Evolutionary conservation across 2,329 filamentous ascomycete genomes (phyloP).

Genomic region (Lojkania enalia): DNA sequence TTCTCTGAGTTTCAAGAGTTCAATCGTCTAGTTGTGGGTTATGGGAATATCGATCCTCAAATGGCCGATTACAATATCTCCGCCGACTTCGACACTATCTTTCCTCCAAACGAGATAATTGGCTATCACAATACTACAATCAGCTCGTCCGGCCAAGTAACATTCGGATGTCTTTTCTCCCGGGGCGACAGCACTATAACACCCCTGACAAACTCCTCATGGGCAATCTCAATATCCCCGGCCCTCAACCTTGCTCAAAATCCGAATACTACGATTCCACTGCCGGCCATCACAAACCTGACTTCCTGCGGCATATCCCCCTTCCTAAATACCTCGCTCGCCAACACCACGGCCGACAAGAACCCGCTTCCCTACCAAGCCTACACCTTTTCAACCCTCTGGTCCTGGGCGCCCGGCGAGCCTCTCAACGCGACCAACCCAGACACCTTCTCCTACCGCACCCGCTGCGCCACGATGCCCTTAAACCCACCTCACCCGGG

Average conservation of each 20-base stretch:
- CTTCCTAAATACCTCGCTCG: conserved; percentile 60
- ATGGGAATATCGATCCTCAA: conserved; percentile 61
- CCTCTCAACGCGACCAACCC: conserved; percentile 45
- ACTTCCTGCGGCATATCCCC: conserved; percentile 65
- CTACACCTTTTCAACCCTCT: conserved; percentile 56
- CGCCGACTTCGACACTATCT: conserved; percentile 57
- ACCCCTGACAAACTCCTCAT: conserved; percentile 55
- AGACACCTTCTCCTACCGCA: conserved; percentile 26
- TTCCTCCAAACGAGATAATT: conserved; percentile 52
- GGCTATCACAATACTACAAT: conserved; percentile 34
- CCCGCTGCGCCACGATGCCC: conserved; percentile 60
- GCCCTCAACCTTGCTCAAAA: conserved; percentile 20
- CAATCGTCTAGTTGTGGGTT: conserved; percentile 59
- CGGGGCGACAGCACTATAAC: conserved; percentile 47
- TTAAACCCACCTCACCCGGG: conserved; percentile 51
- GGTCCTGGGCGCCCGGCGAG: conserved; percentile 61
- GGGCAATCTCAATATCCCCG: conserved; percentile 30
- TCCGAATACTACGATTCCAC: conserved; percentile 27
- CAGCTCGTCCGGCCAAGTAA: conserved; percentile 47
- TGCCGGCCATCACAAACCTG: conserved; percentile 43
- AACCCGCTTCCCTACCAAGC: conserved; percentile 55
- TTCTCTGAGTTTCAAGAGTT: conserved; percentile 59
- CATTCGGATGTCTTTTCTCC: conserved; percentile 59
- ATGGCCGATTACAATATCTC: conserved; percentile 60
- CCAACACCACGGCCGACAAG: conserved; percentile 54